phyloP scores from a whole-genome alignment of 441 rosid genomes.

The Pelargonium australe region DNA sequence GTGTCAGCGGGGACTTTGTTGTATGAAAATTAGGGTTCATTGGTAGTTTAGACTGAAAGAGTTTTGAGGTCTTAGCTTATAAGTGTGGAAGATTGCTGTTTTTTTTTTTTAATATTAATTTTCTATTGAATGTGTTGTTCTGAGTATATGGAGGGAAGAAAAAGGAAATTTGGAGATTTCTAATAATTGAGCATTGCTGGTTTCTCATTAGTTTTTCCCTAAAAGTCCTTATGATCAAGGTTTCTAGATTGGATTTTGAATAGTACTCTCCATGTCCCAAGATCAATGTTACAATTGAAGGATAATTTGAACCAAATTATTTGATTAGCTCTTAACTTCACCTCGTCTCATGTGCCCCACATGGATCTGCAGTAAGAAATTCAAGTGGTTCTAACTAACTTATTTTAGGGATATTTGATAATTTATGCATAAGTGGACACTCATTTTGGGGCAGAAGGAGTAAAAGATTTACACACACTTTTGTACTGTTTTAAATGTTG shows the following conservation, averaged over 20 bases:
- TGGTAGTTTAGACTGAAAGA: background rate
- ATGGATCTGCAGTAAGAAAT: too few species aligned
- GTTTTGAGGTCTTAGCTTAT: background rate
- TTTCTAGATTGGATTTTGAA: background rate
- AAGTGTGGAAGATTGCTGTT: background rate
- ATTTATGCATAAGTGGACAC: too few species aligned
- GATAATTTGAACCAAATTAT: too few species aligned
- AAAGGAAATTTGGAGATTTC: background rate
- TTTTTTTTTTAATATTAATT: background rate
- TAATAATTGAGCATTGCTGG: background rate
- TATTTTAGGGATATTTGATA: too few species aligned
- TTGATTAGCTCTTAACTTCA: too few species aligned
- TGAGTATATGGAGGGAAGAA: background rate
- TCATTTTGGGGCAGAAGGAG: too few species aligned
- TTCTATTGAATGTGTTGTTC: background rate
- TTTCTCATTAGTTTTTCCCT: background rate
- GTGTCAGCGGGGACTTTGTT: background rate
- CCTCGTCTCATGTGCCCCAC: too few species aligned
- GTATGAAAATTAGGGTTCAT: constrained; percentile 2
- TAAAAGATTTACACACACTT: too few species aligned
- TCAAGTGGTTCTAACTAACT: too few species aligned
- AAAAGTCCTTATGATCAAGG: background rate
- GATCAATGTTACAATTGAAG: too few species aligned
- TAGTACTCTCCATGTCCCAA: background rate
- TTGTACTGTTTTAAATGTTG: too few species aligned